These are phyloP conservation scores for Bodo saltans DNA, from an alignment of 78 protist genomes.

Conservation along the genomic window DNA sequence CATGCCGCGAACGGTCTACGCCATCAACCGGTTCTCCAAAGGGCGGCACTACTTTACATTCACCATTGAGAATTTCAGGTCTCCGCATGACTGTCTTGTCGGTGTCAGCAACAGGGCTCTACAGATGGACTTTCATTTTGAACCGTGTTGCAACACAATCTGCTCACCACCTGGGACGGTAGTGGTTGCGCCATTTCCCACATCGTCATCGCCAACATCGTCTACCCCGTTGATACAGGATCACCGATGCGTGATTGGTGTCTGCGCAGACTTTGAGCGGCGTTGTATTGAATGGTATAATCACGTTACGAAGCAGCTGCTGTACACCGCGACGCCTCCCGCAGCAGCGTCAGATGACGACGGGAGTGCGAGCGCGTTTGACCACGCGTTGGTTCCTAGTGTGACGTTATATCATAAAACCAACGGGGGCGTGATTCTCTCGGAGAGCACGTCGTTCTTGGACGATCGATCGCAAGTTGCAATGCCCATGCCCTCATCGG, in stretches of 20 bases:
- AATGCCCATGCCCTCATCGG: no score
- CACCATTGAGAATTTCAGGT: neutral
- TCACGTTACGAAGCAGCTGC: neutral
- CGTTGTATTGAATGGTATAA: neutral
- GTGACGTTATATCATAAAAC: neutral
- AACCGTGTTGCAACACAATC: slow-evolving; percentile 8
- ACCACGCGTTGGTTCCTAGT: neutral
- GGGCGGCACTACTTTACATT: slow-evolving; percentile 6
- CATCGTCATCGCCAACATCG: neutral
- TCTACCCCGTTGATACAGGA: no score
- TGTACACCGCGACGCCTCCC: neutral
- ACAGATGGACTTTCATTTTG: neutral
- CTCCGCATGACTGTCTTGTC: slow-evolving; percentile 25
- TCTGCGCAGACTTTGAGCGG: neutral
- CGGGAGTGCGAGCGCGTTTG: neutral
- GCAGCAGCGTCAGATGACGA: no score
- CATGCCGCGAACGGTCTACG: neutral
- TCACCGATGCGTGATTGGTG: neutral
- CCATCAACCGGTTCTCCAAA: neutral
- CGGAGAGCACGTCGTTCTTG: neutral
- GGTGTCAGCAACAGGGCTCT: slow-evolving; percentile 6
- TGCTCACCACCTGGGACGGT: no score
- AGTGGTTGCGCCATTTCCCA: neutral
- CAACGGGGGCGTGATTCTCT: slow-evolving; percentile 13
- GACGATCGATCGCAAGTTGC: no score